A percentile compares a stretch with the other conserved stretches of the same genome.
These are phyloP conservation scores for Trichoderma arundinaceum DNA, from an alignment of 2,329 filamentous ascomycete species.

Conservation along the genomic window DNA sequence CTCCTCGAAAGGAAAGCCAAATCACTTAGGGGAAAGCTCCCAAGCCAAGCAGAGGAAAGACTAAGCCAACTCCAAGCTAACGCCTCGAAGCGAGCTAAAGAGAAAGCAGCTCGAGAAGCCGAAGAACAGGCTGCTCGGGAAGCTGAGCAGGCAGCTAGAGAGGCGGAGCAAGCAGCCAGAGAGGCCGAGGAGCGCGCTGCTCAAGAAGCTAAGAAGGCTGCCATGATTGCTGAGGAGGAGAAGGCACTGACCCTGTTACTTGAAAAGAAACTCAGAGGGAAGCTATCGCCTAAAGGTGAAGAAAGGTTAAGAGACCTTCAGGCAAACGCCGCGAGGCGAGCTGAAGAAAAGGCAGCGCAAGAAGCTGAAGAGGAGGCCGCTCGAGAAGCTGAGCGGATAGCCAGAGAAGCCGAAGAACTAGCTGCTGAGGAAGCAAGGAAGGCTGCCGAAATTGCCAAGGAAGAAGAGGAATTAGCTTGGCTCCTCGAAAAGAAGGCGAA, in stretches of 20 bases:
- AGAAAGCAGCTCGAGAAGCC: slow-evolving; percentile 40
- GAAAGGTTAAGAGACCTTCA: slow-evolving; percentile 9
- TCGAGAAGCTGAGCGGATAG: slow-evolving; percentile 35
- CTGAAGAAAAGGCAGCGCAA: slow-evolving; percentile 37
- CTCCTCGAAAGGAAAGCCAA: slow-evolving; percentile 57
- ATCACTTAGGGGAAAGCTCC: slow-evolving; percentile 50
- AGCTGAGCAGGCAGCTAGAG: slow-evolving; percentile 37
- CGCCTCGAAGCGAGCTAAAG: slow-evolving; percentile 46
- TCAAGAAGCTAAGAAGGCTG: slow-evolving; percentile 32
- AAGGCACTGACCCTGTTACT: slow-evolving; percentile 50
- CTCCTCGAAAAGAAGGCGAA: slow-evolving; percentile 46
- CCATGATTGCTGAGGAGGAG: slow-evolving; percentile 41
- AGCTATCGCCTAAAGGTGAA: slow-evolving; percentile 31
- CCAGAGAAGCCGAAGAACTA: slow-evolving; percentile 34
- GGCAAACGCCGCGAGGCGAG: slow-evolving; percentile 12
- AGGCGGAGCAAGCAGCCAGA: slow-evolving; percentile 35
- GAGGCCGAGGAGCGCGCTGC: slow-evolving; percentile 20
- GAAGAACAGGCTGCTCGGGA: slow-evolving; percentile 43
- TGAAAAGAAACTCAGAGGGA: slow-evolving; percentile 54
- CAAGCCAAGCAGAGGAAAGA: slow-evolving; percentile 54
- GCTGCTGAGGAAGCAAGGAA: slow-evolving; percentile 35
- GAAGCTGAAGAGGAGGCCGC: slow-evolving; percentile 38
- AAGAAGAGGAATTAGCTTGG: slow-evolving; percentile 36
- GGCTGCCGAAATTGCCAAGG: slow-evolving; percentile 31
- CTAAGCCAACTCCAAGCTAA: slow-evolving; percentile 47